A percentile compares a stretch with the other conserved stretches of the same genome.
Conservation (phyloP, 306 rosid genomes). For the Trifolium subterraneum region DNA sequence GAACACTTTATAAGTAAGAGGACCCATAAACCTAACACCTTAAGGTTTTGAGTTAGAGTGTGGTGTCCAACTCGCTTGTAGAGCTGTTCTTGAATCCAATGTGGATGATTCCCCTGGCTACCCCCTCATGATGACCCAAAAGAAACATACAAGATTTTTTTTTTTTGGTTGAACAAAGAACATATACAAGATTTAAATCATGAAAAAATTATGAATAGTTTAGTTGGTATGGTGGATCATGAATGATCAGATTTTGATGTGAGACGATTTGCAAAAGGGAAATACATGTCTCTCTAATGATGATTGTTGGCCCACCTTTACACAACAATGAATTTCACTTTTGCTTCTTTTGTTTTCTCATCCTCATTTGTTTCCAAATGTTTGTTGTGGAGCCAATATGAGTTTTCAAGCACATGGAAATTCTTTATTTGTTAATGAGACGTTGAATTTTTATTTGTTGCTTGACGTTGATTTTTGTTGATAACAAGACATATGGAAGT, state of each 20-base stretch:
- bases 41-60: too few species aligned
- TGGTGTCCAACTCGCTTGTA: too few species aligned
- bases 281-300: background rate
- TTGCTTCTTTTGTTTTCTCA: background rate
- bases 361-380: background rate
- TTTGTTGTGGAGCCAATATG: constrained; percentile 1
- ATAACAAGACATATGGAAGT: constrained; percentile 36
- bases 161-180: too few species aligned
- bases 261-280: background rate
- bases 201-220: background rate
- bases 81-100: too few species aligned
- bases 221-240: background rate
- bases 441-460: background rate
- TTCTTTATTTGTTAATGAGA: background rate
- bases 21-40: too few species aligned
- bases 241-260: background rate
- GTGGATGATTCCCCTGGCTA: too few species aligned
- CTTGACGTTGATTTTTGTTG: background rate
- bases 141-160: too few species aligned
- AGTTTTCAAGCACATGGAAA: constrained; percentile 31
- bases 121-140: too few species aligned
- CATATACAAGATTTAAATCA: too few species aligned
- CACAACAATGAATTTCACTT: background rate
- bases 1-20: too few species aligned
- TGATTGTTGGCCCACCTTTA: background rate